phyloP scores from a whole-genome alignment of 2,329 filamentous ascomycete genomes.

The Ceratocystis lukuohia region DNA sequence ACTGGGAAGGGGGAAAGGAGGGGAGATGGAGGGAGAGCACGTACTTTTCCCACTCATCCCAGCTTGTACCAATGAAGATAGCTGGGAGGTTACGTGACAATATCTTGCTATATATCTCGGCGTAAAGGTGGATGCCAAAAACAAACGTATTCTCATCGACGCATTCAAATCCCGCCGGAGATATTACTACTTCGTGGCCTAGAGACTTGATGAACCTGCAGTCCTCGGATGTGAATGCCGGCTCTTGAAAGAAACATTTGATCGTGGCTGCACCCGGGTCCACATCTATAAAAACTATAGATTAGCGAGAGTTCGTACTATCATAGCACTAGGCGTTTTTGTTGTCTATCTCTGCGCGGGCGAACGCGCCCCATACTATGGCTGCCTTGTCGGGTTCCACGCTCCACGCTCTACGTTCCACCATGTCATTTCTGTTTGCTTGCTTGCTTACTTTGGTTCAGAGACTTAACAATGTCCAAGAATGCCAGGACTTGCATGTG shows the following conservation, averaged over 20 bases:
- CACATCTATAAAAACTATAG: background rate
- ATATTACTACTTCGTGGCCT: constrained; percentile 38
- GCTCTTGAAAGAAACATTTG: constrained; percentile 41
- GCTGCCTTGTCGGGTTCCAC: background rate
- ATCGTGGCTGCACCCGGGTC: constrained; percentile 25
- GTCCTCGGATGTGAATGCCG: constrained; percentile 37
- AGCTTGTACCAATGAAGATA: constrained; percentile 45
- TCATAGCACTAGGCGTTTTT: too few species aligned
- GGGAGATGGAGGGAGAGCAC: constrained; percentile 20
- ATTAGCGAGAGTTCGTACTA: too few species aligned
- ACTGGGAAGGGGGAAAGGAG: background rate
- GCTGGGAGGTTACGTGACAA: constrained; percentile 35
- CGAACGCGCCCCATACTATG: too few species aligned
- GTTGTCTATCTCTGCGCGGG: background rate
- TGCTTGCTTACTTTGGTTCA: background rate
- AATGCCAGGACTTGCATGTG: constrained; percentile 43
- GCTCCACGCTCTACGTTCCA: background rate
- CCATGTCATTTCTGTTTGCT: background rate
- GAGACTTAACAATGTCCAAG: constrained; percentile 31
- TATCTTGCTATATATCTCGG: constrained; percentile 38
- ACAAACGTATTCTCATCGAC: constrained; percentile 39
- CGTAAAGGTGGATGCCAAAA: constrained; percentile 50
- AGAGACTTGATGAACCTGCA: constrained; percentile 40
- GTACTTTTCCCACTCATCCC: constrained; percentile 39
- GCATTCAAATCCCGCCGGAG: constrained; percentile 39